A percentile compares a stretch with the other conserved stretches of the same genome.
Conservation (phyloP, 2,329 filamentous ascomycete species). For the Fusarium sp. region DNA sequence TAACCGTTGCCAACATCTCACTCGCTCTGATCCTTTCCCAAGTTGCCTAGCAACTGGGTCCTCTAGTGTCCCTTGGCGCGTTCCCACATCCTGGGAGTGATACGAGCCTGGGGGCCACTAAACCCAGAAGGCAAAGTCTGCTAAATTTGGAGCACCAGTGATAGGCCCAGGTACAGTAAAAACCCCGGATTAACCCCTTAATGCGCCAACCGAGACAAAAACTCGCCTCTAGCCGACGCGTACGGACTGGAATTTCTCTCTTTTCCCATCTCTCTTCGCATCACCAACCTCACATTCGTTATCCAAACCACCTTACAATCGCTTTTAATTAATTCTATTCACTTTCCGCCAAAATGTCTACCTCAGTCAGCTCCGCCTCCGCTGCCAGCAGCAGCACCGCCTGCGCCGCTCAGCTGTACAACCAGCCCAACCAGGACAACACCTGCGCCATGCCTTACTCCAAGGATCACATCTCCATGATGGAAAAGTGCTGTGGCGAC, state of each 20-base stretch:
- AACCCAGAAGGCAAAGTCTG: not conserved
- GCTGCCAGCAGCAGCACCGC: conserved; percentile 23
- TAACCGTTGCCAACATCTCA: not conserved
- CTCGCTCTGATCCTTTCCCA: conserved; percentile 7
- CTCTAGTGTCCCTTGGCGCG: conserved; percentile 3
- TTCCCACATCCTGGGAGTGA: conserved; percentile 21
- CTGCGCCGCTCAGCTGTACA: conserved; percentile 49
- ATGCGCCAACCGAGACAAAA: conserved; percentile 34
- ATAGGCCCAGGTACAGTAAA: conserved; percentile 4
- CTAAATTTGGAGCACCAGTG: conserved; percentile 29
- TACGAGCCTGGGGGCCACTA: conserved; percentile 24
- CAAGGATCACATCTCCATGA: conserved; percentile 56
- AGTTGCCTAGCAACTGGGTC: conserved; percentile 35
- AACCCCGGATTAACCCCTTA: conserved; percentile 37
- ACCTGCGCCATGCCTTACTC: conserved; percentile 57
- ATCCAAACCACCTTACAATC: conserved; percentile 4
- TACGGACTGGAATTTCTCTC: not conserved
- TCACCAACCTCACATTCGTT: conserved; percentile 24
- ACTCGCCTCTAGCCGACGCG: conserved; percentile 1
- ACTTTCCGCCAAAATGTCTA: conserved; percentile 33
- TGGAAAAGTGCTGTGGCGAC: conserved; percentile 58
- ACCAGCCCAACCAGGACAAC: conserved; percentile 57
- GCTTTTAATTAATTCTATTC: conserved; percentile 2
- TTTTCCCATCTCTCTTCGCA: not conserved
- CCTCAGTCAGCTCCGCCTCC: conserved; percentile 30